Conservation (phyloP, 768 basidiomycete genomes). For the Lactifluus pinguis region DNA sequence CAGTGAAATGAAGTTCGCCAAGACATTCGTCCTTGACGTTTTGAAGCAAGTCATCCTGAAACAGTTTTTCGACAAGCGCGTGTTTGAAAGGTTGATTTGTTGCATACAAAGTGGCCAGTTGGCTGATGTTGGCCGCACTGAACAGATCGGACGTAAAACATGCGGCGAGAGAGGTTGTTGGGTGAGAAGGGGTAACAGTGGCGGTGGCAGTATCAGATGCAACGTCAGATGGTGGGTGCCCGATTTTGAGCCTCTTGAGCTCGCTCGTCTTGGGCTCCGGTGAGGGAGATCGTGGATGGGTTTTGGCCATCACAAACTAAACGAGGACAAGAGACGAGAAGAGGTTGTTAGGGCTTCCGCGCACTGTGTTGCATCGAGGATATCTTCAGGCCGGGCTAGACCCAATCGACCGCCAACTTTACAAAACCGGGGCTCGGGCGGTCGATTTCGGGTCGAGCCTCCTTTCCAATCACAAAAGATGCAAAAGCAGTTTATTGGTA, state of each 20-base stretch:
- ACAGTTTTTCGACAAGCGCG: constrained; percentile 68
- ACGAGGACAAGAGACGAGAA: background rate
- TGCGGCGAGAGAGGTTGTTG: constrained; percentile 17
- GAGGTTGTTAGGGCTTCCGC: background rate
- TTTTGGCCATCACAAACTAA: constrained; percentile 33
- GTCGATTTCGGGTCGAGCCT: too few species aligned
- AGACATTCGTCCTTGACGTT: constrained; percentile 81
- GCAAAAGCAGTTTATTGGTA: constrained; percentile 11
- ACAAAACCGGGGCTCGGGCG: too few species aligned
- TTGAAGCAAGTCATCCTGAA: constrained; percentile 73
- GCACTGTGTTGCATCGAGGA: background rate
- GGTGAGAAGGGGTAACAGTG: background rate
- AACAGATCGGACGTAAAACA: constrained; percentile 49
- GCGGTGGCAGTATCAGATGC: background rate
- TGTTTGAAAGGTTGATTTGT: constrained; percentile 70
- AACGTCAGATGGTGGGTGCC: constrained; percentile 27
- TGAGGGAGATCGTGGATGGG: constrained; percentile 39
- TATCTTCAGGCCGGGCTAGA: constrained; percentile 2
- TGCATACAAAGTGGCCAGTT: constrained; percentile 47
- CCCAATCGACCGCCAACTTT: background rate
- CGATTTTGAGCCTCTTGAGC: constrained; percentile 32
- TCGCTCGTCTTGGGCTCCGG: constrained; percentile 29
- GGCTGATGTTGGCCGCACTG: constrained; percentile 44
- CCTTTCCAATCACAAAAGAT: background rate
- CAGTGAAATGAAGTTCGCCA: constrained; percentile 67